A percentile compares a stretch with the other conserved stretches of the same genome.
Conservation (phyloP, 169 alveolate genomes). For the Prorocentrum cordatum region DNA sequence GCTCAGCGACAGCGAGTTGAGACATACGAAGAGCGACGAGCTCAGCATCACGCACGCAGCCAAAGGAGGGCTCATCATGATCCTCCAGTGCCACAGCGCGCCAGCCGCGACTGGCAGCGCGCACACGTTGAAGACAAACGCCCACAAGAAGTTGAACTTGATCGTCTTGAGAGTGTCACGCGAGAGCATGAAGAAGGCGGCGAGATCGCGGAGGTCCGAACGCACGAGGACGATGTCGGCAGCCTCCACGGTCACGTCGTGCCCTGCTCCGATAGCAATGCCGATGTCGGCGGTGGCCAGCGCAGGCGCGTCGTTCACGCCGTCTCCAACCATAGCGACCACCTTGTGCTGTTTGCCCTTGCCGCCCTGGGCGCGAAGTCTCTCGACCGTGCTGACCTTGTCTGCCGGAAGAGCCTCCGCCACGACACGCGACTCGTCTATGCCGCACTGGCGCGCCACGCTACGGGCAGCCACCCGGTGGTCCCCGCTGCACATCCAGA, state of each 20-base stretch:
- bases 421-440: conserved; percentile 10
- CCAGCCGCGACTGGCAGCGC: conserved; percentile 42
- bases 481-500: conserved; percentile 64
- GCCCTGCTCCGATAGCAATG: conserved; percentile 55
- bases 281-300: conserved; percentile 55
- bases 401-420: conserved; percentile 52
- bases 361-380: conserved; percentile 22
- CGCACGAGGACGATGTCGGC: conserved; percentile 44
- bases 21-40: conserved; percentile 51
- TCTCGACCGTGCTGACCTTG: conserved; percentile 33
- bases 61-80: not conserved
- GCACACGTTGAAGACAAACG: conserved; percentile 40
- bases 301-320: conserved; percentile 59
- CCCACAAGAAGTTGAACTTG: conserved; percentile 66
- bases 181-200: not conserved
- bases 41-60: conserved; percentile 40
- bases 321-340: conserved; percentile 61
- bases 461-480: conserved; percentile 19
- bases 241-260: conserved; percentile 45
- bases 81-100: conserved; percentile 18
- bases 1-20: no score
- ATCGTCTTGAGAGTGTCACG: conserved; percentile 38
- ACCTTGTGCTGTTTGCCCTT: not conserved
- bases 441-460: conserved; percentile 27
- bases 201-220: conserved; percentile 14